Evolutionary conservation across 202 grass and related monocot genomes (phyloP).

Genomic region (Carex sylvatica): DNA sequence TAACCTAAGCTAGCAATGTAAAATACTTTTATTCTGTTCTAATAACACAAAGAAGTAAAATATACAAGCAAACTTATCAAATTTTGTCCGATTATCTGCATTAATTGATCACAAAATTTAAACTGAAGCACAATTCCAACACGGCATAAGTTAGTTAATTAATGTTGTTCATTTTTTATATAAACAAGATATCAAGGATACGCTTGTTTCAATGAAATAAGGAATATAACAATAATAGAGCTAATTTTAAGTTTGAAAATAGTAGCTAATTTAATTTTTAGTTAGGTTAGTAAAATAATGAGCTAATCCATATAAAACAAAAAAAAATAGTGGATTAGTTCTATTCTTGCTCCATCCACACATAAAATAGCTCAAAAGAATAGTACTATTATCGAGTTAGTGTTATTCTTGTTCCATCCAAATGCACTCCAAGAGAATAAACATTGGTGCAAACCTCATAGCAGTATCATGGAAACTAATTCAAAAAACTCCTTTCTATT

Average conservation of each 20-base stretch:
- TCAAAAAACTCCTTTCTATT: slow-evolving; percentile 10
- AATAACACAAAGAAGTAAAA: neutral
- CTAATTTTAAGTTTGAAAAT: no score
- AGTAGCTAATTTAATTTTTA: no score
- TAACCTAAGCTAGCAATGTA: neutral
- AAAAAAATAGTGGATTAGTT: no score
- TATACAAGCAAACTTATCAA: neutral
- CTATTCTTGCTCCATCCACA: no score
- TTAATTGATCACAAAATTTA: neutral
- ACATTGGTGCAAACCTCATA: neutral
- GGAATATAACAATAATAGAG: no score
- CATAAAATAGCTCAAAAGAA: no score
- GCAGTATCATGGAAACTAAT: neutral
- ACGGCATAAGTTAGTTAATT: neutral
- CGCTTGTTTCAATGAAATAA: no score
- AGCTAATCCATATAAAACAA: no score
- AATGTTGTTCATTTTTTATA: neutral
- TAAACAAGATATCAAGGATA: neutral
- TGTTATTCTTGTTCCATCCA: no score
- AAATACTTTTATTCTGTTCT: neutral
- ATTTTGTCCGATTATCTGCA: neutral
- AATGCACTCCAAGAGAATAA: no score
- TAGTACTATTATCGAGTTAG: no score
- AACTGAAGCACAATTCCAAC: neutral
- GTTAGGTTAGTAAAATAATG: no score